Evolutionary conservation across 2,329 filamentous ascomycete species (phyloP).

Genomic region (Nothopassalora personata): DNA sequence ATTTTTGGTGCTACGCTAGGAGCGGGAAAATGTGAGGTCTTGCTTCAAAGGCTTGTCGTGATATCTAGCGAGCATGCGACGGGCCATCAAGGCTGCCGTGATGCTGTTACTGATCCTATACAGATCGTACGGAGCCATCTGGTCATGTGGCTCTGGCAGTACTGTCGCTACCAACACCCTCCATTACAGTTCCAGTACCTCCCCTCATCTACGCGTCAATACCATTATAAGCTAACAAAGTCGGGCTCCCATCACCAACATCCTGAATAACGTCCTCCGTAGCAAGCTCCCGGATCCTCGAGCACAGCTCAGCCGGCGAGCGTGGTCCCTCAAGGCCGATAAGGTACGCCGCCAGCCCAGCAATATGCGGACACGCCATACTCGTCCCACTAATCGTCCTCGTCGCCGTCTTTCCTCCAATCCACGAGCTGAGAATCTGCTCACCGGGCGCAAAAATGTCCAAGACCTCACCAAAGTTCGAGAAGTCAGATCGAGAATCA

Average conservation of each 20-base stretch:
- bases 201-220: conserved; percentile 1
- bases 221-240: conserved; percentile 15
- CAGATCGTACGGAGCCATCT: no score
- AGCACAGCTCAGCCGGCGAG: conserved; percentile 8
- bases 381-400: conserved; percentile 45
- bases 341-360: conserved; percentile 22
- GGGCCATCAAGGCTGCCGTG: no score
- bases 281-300: conserved; percentile 9
- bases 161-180: no score
- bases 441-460: conserved; percentile 47
- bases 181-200: no score
- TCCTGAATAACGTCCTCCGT: conserved; percentile 8
- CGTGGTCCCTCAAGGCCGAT: conserved; percentile 10
- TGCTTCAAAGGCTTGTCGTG: no score
- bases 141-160: no score
- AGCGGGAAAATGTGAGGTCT: no score
- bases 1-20: no score
- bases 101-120: no score
- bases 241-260: conserved; percentile 8
- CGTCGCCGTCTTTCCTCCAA: conserved; percentile 40
- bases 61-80: no score
- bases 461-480: conserved; percentile 36
- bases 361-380: conserved; percentile 35
- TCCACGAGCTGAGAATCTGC: conserved; percentile 47
- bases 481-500: conserved; percentile 34